A percentile compares a stretch with the other conserved stretches of the same genome.
Conservation (phyloP, 2,329 filamentous ascomycete species). For the Raffaelea arxii region DNA sequence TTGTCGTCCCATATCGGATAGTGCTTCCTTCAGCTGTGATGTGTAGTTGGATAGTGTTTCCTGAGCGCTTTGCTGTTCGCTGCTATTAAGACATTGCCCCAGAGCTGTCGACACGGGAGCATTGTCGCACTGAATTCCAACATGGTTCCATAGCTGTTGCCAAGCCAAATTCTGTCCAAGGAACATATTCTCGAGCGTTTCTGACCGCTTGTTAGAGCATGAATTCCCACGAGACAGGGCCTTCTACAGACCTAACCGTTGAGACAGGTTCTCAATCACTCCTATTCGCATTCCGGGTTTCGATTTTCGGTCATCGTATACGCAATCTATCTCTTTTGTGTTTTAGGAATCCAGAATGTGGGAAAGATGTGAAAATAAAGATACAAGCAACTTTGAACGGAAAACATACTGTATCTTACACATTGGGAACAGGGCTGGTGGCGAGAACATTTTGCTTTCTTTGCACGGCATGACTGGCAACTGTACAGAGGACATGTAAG, state of each 20-base stretch:
- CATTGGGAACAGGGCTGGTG: constrained; percentile 33
- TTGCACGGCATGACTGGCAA: constrained; percentile 33
- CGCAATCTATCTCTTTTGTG: constrained; percentile 19
- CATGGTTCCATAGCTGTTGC: constrained; percentile 21
- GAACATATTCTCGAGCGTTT: constrained; percentile 28
- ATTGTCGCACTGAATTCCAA: constrained; percentile 2
- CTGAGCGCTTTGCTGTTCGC: no score
- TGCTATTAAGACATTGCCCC: no score
- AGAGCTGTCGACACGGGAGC: no score
- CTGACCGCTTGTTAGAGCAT: no score
- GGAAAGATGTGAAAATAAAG: background rate
- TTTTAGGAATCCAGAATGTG: no score
- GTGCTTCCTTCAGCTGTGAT: no score
- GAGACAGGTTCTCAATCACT: constrained; percentile 23
- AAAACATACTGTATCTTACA: constrained; percentile 19
- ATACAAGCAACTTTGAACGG: background rate
- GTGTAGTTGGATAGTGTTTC: no score
- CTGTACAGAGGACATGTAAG: no score
- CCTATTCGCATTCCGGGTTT: constrained; percentile 25
- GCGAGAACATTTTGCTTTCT: constrained; percentile 33
- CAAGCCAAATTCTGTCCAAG: constrained; percentile 25
- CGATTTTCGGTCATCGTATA: constrained; percentile 22
- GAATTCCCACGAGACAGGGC: no score
- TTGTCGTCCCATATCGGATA: no score
- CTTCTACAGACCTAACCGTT: constrained; percentile 22